A percentile compares a stretch with the other conserved stretches of the same genome.
phyloP scores from a whole-genome alignment of 768 basidiomycete species.

The Paxillus ammoniavirescens region DNA sequence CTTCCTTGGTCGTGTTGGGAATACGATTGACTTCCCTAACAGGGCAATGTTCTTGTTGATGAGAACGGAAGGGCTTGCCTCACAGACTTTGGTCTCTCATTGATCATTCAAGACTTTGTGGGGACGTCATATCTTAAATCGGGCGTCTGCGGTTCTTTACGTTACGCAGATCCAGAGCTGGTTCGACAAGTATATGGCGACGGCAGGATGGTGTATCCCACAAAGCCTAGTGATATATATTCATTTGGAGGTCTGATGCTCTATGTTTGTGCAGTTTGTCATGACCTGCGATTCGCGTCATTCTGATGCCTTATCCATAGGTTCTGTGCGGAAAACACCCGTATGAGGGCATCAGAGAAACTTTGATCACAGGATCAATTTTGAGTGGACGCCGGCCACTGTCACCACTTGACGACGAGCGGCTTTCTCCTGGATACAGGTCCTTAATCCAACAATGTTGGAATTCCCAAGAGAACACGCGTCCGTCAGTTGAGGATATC shows the following conservation, averaged over 20 bases:
- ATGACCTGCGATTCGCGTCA: not conserved
- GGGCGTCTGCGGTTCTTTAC: too few relatives aligned
- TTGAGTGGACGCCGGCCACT: conserved; percentile 9
- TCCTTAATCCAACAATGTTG: conserved; percentile 16
- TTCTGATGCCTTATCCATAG: conserved; percentile 14
- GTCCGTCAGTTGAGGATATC: conserved; percentile 16
- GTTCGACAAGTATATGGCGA: too few relatives aligned
- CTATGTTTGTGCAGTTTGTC: not conserved
- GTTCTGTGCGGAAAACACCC: conserved; percentile 21
- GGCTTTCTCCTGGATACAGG: conserved; percentile 1
- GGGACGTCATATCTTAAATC: too few relatives aligned
- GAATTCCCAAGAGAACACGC: conserved; percentile 11
- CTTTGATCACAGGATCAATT: not conserved
- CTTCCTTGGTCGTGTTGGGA: not conserved
- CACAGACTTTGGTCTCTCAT: conserved; percentile 46
- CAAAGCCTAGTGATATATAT: too few relatives aligned
- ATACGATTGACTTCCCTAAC: not conserved
- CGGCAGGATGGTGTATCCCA: too few relatives aligned
- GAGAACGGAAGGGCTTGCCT: conserved; percentile 39
- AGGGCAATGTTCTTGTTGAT: conserved; percentile 45
- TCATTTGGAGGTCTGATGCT: too few relatives aligned
- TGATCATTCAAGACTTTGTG: not conserved
- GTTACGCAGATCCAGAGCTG: too few relatives aligned
- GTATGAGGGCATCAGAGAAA: conserved; percentile 1
- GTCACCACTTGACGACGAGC: conserved; percentile 5